Conservation (phyloP, 352 stramenopile species). For the Nothophytophthora sp. region DNA sequence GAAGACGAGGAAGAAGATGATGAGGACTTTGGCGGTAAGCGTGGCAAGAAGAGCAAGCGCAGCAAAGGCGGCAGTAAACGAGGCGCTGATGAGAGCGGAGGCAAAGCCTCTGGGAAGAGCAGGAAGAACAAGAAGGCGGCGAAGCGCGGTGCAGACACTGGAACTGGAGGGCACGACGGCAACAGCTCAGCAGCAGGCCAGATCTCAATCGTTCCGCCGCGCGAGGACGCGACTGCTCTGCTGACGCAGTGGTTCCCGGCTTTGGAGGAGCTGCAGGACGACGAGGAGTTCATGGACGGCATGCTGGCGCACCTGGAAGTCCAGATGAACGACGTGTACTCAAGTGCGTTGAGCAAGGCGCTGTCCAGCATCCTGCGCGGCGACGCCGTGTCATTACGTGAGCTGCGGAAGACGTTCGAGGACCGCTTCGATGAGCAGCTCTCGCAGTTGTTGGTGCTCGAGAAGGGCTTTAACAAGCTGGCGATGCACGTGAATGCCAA, state of each 20-base stretch:
- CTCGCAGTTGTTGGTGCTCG: constrained; percentile 44
- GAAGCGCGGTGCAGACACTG: constrained; percentile 33
- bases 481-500: constrained; percentile 57
- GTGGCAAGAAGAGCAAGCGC: constrained; percentile 50
- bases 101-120: constrained; percentile 27
- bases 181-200: constrained; percentile 2
- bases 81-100: constrained; percentile 20
- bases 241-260: constrained; percentile 47
- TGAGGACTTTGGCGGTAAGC: constrained; percentile 37
- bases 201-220: constrained; percentile 51
- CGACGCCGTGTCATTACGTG: constrained; percentile 68
- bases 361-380: constrained; percentile 71
- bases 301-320: constrained; percentile 46
- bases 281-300: constrained; percentile 68
- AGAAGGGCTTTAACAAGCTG: constrained; percentile 79
- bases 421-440: constrained; percentile 72
- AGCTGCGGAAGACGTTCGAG: constrained; percentile 76
- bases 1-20: constrained; percentile 41
- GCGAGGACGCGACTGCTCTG: constrained; percentile 44
- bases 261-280: constrained; percentile 48
- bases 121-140: constrained; percentile 45
- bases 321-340: constrained; percentile 55
- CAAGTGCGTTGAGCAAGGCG: constrained; percentile 42
- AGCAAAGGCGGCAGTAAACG: constrained; percentile 36
- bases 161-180: constrained; percentile 6